phyloP scores from a whole-genome alignment of 768 basidiomycete species.

The Rhodocollybia butyracea region DNA sequence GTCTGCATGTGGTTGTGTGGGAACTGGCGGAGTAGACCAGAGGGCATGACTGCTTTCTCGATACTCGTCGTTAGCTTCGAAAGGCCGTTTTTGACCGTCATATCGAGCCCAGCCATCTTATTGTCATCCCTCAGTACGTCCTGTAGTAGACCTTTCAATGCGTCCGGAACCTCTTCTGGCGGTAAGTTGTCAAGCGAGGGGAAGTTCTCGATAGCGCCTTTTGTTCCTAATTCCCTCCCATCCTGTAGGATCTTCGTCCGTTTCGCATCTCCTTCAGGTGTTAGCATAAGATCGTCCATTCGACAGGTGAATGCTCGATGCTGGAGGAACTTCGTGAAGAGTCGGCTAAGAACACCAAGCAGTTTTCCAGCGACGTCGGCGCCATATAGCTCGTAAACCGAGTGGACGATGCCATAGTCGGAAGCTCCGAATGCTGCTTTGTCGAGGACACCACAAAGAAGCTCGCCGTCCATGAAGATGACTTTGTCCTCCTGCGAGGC shows the following conservation, averaged over 20 bases:
- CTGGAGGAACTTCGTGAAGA: conserved; percentile 97
- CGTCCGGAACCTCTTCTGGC: conserved; percentile 49
- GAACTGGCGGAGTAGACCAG: conserved; percentile 86
- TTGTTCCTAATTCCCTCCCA: conserved; percentile 72
- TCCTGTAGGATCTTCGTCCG: conserved; percentile 65
- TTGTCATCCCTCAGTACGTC: conserved; percentile 92
- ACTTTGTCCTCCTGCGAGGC: conserved; percentile 83
- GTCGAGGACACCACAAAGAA: conserved; percentile 91
- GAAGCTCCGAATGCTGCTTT: conserved; percentile 97
- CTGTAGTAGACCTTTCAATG: conserved; percentile 70
- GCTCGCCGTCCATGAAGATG: conserved; percentile 87
- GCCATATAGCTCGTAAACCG: conserved; percentile 94
- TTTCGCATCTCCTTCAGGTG: conserved; percentile 70
- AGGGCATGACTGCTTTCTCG: conserved; percentile 83
- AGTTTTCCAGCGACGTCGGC: conserved; percentile 85
- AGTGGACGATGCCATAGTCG: conserved; percentile 95
- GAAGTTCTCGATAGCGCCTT: conserved; percentile 88
- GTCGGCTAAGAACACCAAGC: conserved; percentile 86
- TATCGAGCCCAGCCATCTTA: conserved; percentile 96
- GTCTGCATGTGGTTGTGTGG: conserved; percentile 99
- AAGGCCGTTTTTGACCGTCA: conserved; percentile 84
- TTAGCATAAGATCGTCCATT: conserved; percentile 96
- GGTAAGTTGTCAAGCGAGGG: conserved; percentile 60
- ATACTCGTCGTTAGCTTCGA: conserved; percentile 87
- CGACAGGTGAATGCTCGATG: conserved; percentile 97